Conservation (phyloP, 2,329 filamentous ascomycete species). For the Colletotrichum tropicicola region DNA sequence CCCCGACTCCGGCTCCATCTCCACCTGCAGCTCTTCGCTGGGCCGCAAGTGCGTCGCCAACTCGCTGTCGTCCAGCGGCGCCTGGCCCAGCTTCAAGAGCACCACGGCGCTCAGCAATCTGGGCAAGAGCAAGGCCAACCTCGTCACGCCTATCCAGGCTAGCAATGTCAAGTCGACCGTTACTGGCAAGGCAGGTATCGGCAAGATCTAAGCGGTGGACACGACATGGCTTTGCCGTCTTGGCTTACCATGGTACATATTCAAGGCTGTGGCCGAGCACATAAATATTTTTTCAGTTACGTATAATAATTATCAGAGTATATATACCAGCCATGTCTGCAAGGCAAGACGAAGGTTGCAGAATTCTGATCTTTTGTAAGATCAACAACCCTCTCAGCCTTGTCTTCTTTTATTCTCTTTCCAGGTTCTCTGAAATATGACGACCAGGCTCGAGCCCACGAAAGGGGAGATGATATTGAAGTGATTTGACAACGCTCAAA, state of each 20-base stretch:
- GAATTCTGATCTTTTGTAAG: too few relatives aligned
- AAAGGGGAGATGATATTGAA: too few relatives aligned
- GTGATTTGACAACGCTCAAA: too few relatives aligned
- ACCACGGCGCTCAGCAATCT: slow-evolving; percentile 14
- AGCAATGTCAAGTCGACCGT: background rate
- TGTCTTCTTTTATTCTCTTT: too few relatives aligned
- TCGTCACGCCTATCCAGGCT: slow-evolving; percentile 8
- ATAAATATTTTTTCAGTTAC: too few relatives aligned
- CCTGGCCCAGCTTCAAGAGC: slow-evolving; percentile 24
- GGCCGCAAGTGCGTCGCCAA: slow-evolving; percentile 41
- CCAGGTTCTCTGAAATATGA: too few relatives aligned
- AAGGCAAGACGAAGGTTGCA: too few relatives aligned
- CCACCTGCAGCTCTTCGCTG: slow-evolving; percentile 33
- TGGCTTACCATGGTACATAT: background rate
- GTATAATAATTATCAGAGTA: too few relatives aligned
- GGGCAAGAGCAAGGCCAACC: slow-evolving; percentile 28
- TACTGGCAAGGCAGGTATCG: background rate
- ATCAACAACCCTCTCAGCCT: too few relatives aligned
- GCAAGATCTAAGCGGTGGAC: background rate
- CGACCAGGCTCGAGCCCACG: too few relatives aligned
- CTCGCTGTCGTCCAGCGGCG: slow-evolving; percentile 38
- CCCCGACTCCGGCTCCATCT: slow-evolving; percentile 27
- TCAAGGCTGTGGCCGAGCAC: too few relatives aligned
- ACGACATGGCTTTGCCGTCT: background rate
- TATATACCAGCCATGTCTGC: too few relatives aligned